Conservation (phyloP, 2,329 filamentous ascomycete species). For the Trichoderma gracile region DNA sequence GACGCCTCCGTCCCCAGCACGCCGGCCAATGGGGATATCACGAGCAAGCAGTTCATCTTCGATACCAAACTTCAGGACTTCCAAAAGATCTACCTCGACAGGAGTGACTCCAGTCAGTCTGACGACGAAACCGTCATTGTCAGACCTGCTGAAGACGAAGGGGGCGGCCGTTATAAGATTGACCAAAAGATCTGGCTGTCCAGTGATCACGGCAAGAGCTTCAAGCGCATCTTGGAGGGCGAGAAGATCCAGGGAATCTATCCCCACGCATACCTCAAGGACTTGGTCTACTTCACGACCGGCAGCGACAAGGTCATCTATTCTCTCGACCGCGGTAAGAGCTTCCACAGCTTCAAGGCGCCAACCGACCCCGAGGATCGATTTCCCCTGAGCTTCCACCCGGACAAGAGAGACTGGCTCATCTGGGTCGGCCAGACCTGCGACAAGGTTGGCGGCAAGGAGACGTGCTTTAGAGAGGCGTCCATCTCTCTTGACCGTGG, state of each 20-base stretch:
- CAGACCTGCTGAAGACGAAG: conserved; percentile 45
- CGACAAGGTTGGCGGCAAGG: conserved; percentile 49
- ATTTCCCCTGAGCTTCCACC: conserved; percentile 73
- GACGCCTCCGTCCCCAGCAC: conserved; percentile 43
- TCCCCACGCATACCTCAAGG: conserved; percentile 78
- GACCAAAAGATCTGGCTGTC: conserved; percentile 70
- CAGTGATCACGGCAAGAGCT: conserved; percentile 84
- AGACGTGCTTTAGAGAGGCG: conserved; percentile 70
- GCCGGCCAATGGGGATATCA: conserved; percentile 67
- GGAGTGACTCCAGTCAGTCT: conserved; percentile 62
- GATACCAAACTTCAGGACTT: conserved; percentile 54
- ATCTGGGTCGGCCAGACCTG: conserved; percentile 85
- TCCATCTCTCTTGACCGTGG: conserved; percentile 80
- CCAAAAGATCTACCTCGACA: conserved; percentile 75
- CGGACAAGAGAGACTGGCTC: conserved; percentile 82
- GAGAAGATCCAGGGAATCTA: conserved; percentile 71
- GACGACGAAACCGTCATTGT: conserved; percentile 72
- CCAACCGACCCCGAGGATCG: conserved; percentile 53
- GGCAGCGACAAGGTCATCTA: conserved; percentile 67
- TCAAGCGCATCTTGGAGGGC: conserved; percentile 69
- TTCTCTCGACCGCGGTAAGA: conserved; percentile 75
- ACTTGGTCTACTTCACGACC: conserved; percentile 77
- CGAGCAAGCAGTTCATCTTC: conserved; percentile 62
- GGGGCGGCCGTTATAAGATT: conserved; percentile 35
- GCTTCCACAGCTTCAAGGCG: conserved; percentile 71